Percentiles rank a stretch among this genome's conserved stretches.
Evolutionary conservation across 352 stramenopile genomes (phyloP).

Genomic region (Pythium folliculosum): DNA sequence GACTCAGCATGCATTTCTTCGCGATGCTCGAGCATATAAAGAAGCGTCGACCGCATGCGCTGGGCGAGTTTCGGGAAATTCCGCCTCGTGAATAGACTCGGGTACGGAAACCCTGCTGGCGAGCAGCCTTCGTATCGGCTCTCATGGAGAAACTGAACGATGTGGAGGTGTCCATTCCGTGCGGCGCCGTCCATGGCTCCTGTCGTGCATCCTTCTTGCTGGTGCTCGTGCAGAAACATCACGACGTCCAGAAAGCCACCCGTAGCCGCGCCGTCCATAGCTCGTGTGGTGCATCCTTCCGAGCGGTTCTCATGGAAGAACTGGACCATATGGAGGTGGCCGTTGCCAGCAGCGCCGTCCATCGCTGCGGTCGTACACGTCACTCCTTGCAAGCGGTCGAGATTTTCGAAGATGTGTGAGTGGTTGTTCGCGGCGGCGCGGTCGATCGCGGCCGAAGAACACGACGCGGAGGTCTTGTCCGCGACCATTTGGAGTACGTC

Average conservation of each 20-base stretch:
- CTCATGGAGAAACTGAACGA: neutral
- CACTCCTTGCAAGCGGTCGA: neutral
- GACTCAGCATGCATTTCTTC: neutral
- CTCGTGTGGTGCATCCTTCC: conserved; percentile 1
- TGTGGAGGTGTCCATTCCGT: neutral
- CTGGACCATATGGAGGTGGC: neutral
- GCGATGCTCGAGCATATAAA: neutral
- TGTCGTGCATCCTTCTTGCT: neutral
- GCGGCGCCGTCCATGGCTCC: neutral
- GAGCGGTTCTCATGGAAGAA: neutral
- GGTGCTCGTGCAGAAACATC: neutral
- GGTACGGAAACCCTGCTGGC: neutral
- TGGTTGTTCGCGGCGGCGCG: neutral
- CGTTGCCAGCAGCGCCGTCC: neutral
- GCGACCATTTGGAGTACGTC: neutral
- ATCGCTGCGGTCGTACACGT: neutral
- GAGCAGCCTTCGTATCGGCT: neutral
- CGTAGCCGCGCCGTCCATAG: neutral
- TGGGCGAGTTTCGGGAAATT: neutral
- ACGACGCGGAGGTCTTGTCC: neutral
- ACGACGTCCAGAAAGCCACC: neutral
- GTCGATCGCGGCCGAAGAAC: neutral
- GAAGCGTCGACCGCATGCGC: neutral
- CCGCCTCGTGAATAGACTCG: neutral
- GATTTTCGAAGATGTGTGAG: neutral